Evolutionary conservation across 1,284 basidiomycete genomes (phyloP), one percentile per base, ranked within the genome.

Genomic region (Microbotryum intermedium): DNA sequence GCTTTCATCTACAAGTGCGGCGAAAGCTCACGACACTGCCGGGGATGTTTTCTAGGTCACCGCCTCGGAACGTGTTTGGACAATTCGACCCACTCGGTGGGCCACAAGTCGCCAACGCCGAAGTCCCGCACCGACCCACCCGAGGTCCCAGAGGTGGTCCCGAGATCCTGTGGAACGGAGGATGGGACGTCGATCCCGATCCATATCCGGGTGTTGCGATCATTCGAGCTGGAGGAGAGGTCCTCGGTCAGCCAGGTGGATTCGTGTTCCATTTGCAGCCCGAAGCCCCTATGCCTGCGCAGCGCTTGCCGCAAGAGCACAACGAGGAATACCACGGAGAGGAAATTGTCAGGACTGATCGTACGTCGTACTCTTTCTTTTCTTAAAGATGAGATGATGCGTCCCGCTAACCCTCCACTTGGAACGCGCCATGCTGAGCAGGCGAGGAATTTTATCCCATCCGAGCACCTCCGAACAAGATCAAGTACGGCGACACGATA

Each of bases 111-210:
- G 34, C 34, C 34, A 16, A 39, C 34, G 34, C 34, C 11, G 34
- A 39, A 39, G 34, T 39, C 34, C 34, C 13, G 11, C 11, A 39
- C 16, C 34, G 34, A 39, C 34, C 34, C 34, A 39, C 18, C 13
- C 34, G 34, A 16, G 34, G 34, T 2, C 16, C 52, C 8, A 53
- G 65, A 13, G 66, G 63, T 1, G 64, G 61, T 18, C 54, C 56
- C 49, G 61, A 52, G 5, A 59, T 68, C 1, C 29, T 68, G 20
- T 68, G 66, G 66, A 43, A 68, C 6, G 66, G 66, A 3, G 21
- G 34, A 16, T 16, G 8, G 1, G 64, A 60, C 20, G 42, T 44
- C 7, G 64, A 65, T 42, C 64, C 59, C 4, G 64, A 61, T 2
- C 48, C 28, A 11, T 16, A 42, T 6, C 52, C 53, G 11, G 46